Evolutionary conservation across 768 basidiomycete species (phyloP).

Genomic region (Leccinum boreale): DNA sequence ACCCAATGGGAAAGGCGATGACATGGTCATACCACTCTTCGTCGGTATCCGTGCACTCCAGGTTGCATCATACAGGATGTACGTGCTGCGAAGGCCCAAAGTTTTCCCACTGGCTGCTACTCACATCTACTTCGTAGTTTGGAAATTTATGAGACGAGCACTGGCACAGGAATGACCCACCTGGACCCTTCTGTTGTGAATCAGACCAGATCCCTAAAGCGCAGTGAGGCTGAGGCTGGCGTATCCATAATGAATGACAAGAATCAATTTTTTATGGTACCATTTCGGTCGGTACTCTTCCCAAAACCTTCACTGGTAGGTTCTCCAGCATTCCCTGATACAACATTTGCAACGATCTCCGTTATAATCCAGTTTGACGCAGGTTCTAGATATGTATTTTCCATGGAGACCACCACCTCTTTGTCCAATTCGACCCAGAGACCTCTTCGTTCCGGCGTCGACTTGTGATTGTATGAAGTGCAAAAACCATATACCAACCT

Average conservation of each 20-base stretch:
- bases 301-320: not conserved
- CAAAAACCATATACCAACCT: too few species aligned
- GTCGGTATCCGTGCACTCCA: conserved; percentile 2
- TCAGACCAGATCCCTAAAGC: not conserved
- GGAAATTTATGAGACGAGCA: not conserved
- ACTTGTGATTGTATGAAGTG: too few species aligned
- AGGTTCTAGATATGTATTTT: conserved; percentile 18
- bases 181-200: not conserved
- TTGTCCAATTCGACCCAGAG: conserved; percentile 5
- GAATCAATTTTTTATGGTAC: conserved; percentile 5
- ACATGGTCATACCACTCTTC: conserved; percentile 6
- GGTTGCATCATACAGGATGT: conserved; percentile 2
- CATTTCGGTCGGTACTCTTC: conserved; percentile 6
- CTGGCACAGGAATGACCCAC: not conserved
- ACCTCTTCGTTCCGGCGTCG: conserved; percentile 20
- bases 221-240: not conserved
- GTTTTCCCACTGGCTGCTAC: not conserved
- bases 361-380: conserved; percentile 28
- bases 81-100: not conserved
- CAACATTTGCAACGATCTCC: not conserved
- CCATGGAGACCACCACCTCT: not conserved
- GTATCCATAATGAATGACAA: not conserved
- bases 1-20: not conserved
- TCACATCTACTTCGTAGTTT: not conserved
- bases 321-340: not conserved